phyloP scores from a whole-genome alignment of 495 filamentous ascomycete genomes.

The Xylaria telfairii region DNA sequence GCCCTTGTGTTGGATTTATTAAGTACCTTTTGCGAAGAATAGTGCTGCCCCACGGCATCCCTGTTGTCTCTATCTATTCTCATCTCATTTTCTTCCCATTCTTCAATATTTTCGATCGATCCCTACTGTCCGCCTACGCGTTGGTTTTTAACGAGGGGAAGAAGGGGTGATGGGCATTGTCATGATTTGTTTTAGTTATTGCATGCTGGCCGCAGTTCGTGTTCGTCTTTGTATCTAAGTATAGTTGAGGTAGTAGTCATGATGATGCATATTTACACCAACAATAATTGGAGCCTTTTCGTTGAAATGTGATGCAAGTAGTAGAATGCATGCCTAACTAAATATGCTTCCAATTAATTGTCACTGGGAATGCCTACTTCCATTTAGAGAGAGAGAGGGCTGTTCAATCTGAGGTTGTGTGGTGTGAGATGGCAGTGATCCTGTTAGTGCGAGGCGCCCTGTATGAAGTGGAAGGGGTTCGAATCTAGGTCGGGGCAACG shows the following conservation, averaged over 20 bases:
- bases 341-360: not conserved
- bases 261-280: not conserved
- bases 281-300: not conserved
- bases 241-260: constrained; percentile 6
- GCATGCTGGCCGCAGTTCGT: constrained; percentile 17
- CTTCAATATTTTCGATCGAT: constrained; percentile 17
- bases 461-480: constrained; percentile 1
- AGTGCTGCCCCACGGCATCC: constrained; percentile 54
- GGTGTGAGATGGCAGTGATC: no score
- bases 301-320: not conserved
- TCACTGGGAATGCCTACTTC: not conserved
- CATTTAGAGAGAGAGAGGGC: no score
- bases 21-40: constrained; percentile 33
- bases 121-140: constrained; percentile 11
- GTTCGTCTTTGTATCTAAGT: constrained; percentile 7
- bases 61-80: constrained; percentile 39
- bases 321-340: no score
- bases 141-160: not conserved
- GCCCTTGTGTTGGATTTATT: not conserved
- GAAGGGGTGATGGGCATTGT: not conserved
- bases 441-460: not conserved
- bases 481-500: not conserved
- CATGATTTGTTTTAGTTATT: constrained; percentile 12
- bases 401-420: no score
- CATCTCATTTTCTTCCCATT: constrained; percentile 12